These are phyloP conservation scores for Apiospora malaysiana DNA, from an alignment of 2,329 filamentous ascomycete genomes.

Conservation along the genomic window DNA sequence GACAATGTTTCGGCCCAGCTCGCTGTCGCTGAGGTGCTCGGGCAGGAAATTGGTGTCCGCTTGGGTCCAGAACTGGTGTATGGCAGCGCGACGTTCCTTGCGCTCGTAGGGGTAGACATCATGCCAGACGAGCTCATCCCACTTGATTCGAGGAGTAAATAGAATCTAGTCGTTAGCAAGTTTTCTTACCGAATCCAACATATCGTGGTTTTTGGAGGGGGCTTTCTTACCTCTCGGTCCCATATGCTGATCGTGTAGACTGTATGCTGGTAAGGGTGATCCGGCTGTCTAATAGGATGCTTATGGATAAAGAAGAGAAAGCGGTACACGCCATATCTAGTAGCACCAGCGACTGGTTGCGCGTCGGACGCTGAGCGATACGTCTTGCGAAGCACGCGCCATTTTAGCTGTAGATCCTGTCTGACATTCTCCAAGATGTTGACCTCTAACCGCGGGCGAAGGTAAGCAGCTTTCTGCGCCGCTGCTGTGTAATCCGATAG, in stretches of 20 bases:
- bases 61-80: not conserved
- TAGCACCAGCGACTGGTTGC: not conserved
- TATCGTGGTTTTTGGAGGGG: not conserved
- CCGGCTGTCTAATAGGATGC: not conserved
- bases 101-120: not conserved
- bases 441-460: not conserved
- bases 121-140: constrained; percentile 8
- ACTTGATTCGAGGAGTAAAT: not conserved
- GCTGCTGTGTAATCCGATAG: not conserved
- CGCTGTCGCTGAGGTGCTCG: not conserved
- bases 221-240: not conserved
- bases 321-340: not conserved
- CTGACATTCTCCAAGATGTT: not conserved
- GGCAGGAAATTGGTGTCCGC: constrained; percentile 1
- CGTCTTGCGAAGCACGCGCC: not conserved
- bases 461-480: not conserved
- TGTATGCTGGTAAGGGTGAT: not conserved
- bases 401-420: not conserved
- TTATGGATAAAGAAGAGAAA: not conserved
- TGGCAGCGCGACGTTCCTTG: not conserved
- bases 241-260: constrained; percentile 4
- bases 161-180: not conserved
- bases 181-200: too few relatives aligned
- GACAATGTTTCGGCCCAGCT: not conserved
- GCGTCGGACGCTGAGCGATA: not conserved